phyloP scores from a whole-genome alignment of 306 rosid genomes.

The Fagus crenata region DNA sequence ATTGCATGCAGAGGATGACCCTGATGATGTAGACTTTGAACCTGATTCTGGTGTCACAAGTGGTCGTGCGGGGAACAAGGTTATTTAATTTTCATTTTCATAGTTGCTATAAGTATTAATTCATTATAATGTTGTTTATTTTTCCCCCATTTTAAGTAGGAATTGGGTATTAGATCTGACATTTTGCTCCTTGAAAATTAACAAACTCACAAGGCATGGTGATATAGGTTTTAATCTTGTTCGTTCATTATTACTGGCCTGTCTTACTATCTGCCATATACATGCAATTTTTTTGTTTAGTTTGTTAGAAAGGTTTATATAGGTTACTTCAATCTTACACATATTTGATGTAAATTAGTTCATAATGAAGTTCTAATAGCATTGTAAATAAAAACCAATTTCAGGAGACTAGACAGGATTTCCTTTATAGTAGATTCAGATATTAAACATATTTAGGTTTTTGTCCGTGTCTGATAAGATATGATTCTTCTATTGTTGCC shows the following conservation, averaged over 20 bases:
- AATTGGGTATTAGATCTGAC: not conserved
- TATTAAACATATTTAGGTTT: not conserved
- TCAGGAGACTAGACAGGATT: not conserved
- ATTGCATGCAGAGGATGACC: slow-evolving; percentile 86
- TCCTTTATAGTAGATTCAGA: not conserved
- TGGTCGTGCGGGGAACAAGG: slow-evolving; percentile 75
- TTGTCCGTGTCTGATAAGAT: not conserved
- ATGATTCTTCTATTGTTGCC: not conserved
- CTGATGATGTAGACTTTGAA: slow-evolving; percentile 92
- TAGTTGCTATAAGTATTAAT: slow-evolving; percentile 21
- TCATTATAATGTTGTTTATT: slow-evolving; percentile 7
- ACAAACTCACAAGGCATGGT: too few relatives aligned
- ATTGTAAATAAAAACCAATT: not conserved
- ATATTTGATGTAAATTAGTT: not conserved
- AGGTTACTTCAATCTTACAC: not conserved
- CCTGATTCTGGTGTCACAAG: slow-evolving; percentile 54
- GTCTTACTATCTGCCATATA: too few relatives aligned
- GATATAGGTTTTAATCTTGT: not conserved
- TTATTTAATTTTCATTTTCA: slow-evolving; percentile 26
- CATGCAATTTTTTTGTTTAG: too few relatives aligned
- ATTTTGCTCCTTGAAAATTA: not conserved
- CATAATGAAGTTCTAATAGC: not conserved
- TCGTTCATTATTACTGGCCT: too few relatives aligned
- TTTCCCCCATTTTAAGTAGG: not conserved
- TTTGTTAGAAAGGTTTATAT: not conserved